These are phyloP conservation scores for Amanita fuliginea DNA, from an alignment of 768 basidiomycete species.

Conservation along the genomic window DNA sequence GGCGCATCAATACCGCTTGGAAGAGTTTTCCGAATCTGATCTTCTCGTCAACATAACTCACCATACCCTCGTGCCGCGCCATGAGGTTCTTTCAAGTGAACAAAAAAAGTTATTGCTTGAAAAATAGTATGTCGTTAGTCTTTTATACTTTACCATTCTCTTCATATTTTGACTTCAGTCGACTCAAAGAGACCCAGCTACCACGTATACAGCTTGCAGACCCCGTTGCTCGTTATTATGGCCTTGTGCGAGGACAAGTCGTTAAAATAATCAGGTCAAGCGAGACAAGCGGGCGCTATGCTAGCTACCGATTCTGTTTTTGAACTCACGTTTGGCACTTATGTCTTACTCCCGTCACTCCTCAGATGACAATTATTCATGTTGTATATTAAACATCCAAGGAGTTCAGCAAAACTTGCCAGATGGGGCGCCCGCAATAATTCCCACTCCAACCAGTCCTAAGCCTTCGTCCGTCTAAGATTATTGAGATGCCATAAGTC, in stretches of 20 bases:
- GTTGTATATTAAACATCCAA: constrained; percentile 1
- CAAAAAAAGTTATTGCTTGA: constrained; percentile 81
- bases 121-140: constrained; percentile 71
- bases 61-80: constrained; percentile 89
- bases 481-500: background rate
- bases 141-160: constrained; percentile 5
- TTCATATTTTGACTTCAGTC: constrained; percentile 38
- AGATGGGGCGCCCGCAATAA: background rate
- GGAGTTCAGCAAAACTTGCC: background rate
- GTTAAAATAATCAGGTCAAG: constrained; percentile 97
- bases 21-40: constrained; percentile 95
- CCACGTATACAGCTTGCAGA: constrained; percentile 95
- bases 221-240: constrained; percentile 98
- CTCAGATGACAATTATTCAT: background rate
- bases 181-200: constrained; percentile 94
- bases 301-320: constrained; percentile 88
- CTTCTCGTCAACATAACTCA: constrained; percentile 95
- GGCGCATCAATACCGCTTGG: constrained; percentile 76
- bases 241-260: constrained; percentile 88
- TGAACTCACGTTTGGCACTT: constrained; percentile 17
- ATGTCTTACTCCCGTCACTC: background rate
- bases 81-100: constrained; percentile 76
- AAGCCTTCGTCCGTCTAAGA: background rate
- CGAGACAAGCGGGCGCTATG: constrained; percentile 92
- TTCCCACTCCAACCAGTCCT: background rate